Evolutionary conservation across 192 early-diverging fungal genomes (phyloP).

Genomic region (Coemansia sp.): DNA sequence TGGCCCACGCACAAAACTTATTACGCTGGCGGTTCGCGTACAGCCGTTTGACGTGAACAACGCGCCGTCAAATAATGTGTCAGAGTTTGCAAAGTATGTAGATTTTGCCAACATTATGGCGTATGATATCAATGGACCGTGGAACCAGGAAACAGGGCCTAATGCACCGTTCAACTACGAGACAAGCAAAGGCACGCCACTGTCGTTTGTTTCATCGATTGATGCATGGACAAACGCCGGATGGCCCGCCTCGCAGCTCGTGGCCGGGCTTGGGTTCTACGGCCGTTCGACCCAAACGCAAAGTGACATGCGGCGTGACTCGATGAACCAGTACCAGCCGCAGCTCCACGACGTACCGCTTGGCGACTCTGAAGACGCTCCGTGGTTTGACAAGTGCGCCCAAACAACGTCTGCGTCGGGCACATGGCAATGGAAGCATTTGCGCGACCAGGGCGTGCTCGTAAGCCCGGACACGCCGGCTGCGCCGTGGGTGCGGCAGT

Average conservation of each 20-base stretch:
- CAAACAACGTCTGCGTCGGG: constrained; percentile 29
- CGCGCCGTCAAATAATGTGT: constrained; percentile 54
- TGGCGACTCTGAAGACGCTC: constrained; percentile 58
- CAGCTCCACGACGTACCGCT: constrained; percentile 38
- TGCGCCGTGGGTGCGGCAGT: constrained; percentile 62
- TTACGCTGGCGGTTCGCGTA: constrained; percentile 67
- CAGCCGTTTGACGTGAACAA: constrained; percentile 58
- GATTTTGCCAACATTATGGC: constrained; percentile 71
- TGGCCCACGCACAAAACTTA: constrained; percentile 52
- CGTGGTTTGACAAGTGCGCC: constrained; percentile 41
- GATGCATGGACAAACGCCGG: constrained; percentile 57
- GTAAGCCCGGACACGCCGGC: constrained; percentile 47
- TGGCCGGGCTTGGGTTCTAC: constrained; percentile 63
- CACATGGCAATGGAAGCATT: constrained; percentile 65
- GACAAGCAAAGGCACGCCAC: constrained; percentile 22
- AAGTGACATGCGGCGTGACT: constrained; percentile 53
- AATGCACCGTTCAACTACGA: constrained; percentile 60
- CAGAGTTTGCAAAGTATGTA: constrained; percentile 61
- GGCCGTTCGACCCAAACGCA: constrained; percentile 53
- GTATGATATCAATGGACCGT: constrained; percentile 63
- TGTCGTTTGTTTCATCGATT: constrained; percentile 54
- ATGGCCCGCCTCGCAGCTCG: constrained; percentile 61
- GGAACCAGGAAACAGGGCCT: constrained; percentile 59
- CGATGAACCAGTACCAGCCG: constrained; percentile 50
- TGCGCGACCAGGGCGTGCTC: constrained; percentile 62